Evolutionary conservation across 139 green algal species (phyloP).

Genomic region (Monoraphidium neglectum): DNA sequence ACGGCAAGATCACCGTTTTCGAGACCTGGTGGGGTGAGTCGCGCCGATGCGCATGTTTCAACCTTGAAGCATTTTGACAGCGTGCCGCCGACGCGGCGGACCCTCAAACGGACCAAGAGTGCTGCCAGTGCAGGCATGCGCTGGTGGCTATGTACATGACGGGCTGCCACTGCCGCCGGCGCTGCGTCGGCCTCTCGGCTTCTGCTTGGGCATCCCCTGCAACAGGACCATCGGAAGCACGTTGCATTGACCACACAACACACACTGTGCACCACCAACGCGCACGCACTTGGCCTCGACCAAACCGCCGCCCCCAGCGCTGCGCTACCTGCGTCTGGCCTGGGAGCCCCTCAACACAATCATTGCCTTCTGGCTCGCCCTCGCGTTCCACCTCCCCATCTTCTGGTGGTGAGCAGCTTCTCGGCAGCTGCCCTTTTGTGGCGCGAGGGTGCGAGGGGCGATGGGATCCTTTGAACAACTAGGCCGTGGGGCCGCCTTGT

Average conservation of each 20-base stretch:
- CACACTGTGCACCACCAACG: not conserved
- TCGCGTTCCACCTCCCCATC: not conserved
- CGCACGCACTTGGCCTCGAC: not conserved
- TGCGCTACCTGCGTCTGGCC: slow-evolving; percentile 7
- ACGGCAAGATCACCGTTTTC: not conserved
- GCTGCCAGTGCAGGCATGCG: too few relatives aligned
- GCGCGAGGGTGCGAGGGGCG: too few relatives aligned
- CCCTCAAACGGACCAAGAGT: too few relatives aligned
- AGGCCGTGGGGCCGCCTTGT: too few relatives aligned
- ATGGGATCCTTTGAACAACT: too few relatives aligned
- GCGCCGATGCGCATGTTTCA: not conserved
- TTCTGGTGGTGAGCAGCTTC: too few relatives aligned
- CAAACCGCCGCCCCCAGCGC: not conserved
- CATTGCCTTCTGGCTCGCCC: not conserved
- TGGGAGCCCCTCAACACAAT: slow-evolving; percentile 16
- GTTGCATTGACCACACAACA: not conserved
- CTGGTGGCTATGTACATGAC: too few relatives aligned
- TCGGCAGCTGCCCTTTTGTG: too few relatives aligned
- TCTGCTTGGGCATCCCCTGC: too few relatives aligned
- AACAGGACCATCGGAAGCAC: not conserved
- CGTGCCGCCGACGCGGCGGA: not conserved
- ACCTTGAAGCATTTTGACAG: not conserved
- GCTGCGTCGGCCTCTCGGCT: too few relatives aligned
- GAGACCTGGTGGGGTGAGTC: not conserved
- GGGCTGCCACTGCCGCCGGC: too few relatives aligned